Conservation (phyloP, 352 stramenopile genomes). For the Pythium guiyangense region DNA sequence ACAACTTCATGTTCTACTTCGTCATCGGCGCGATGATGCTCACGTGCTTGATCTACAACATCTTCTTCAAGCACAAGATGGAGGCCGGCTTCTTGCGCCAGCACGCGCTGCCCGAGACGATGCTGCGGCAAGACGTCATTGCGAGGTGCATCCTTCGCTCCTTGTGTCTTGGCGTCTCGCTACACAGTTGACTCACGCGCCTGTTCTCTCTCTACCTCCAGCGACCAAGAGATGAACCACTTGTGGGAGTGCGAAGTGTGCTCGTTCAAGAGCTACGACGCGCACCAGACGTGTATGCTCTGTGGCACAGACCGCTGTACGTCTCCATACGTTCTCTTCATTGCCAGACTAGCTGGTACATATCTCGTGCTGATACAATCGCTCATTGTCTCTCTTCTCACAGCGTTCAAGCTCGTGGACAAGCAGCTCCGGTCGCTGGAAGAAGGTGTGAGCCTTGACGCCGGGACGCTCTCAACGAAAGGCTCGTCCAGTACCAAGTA, state of each 20-base stretch:
- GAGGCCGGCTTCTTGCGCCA: constrained; percentile 67
- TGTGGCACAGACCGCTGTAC: constrained; percentile 80
- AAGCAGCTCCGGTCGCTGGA: constrained; percentile 27
- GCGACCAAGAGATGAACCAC: constrained; percentile 80
- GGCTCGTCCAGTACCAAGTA: constrained; percentile 52
- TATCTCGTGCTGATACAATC: too few species aligned
- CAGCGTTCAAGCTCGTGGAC: constrained; percentile 67
- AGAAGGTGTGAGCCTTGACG: constrained; percentile 19
- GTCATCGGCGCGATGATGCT: constrained; percentile 86
- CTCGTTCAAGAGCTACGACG: constrained; percentile 90
- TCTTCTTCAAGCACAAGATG: constrained; percentile 86
- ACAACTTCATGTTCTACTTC: constrained; percentile 90
- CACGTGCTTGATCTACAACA: constrained; percentile 85
- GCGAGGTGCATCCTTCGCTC: constrained; percentile 30
- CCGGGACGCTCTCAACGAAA: constrained; percentile 29
- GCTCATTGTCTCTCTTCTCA: too few species aligned
- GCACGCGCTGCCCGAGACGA: constrained; percentile 72
- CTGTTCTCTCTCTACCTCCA: constrained; percentile 3
- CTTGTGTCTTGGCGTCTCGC: not conserved
- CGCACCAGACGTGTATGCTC: constrained; percentile 84
- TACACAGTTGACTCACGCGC: not conserved
- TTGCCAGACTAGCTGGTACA: too few species aligned
- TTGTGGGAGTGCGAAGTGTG: constrained; percentile 92
- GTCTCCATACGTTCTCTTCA: constrained; percentile 6
- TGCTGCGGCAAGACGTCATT: constrained; percentile 85